Evolutionary conservation across 2,329 filamentous ascomycete genomes (phyloP).

Genomic region (Aureobasidium sp.): DNA sequence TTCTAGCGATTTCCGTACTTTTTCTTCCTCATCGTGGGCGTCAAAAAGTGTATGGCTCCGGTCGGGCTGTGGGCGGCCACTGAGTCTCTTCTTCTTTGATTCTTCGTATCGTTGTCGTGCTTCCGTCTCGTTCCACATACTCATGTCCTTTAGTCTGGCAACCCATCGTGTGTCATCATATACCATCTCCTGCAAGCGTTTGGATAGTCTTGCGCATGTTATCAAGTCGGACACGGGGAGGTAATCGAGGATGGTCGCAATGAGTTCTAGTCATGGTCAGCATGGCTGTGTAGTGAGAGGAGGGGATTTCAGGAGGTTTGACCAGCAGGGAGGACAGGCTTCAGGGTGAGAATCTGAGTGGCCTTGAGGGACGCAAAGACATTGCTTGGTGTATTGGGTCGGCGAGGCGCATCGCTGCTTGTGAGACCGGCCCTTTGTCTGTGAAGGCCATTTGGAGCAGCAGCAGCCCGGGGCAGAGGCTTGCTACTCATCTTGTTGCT

Average conservation of each 20-base stretch:
- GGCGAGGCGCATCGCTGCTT: constrained; percentile 15
- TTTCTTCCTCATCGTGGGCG: constrained; percentile 58
- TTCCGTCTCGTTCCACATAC: constrained; percentile 83
- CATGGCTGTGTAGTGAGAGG: background rate
- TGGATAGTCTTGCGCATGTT: constrained; percentile 74
- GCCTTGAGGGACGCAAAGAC: constrained; percentile 70
- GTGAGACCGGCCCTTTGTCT: constrained; percentile 11
- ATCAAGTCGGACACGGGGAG: constrained; percentile 79
- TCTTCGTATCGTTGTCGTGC: constrained; percentile 76
- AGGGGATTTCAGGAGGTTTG: background rate
- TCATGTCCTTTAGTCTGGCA: constrained; percentile 74
- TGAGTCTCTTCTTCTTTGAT: constrained; percentile 49
- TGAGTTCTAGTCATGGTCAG: constrained; percentile 56
- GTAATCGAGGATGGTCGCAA: constrained; percentile 81
- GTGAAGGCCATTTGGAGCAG: background rate
- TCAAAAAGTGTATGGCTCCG: constrained; percentile 62
- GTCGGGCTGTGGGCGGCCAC: constrained; percentile 28
- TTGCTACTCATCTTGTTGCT: constrained; percentile 8
- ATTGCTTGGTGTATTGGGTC: constrained; percentile 29
- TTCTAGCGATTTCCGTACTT: constrained; percentile 37
- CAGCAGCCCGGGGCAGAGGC: constrained; percentile 19
- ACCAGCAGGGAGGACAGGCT: constrained; percentile 77
- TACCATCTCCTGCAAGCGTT: constrained; percentile 91
- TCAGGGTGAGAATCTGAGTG: constrained; percentile 70
- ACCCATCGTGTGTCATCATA: constrained; percentile 98